Evolutionary conservation across 2,329 filamentous ascomycete species (phyloP), one percentile per base, ranked within the genome.

Genomic region (Alternaria sp.): DNA sequence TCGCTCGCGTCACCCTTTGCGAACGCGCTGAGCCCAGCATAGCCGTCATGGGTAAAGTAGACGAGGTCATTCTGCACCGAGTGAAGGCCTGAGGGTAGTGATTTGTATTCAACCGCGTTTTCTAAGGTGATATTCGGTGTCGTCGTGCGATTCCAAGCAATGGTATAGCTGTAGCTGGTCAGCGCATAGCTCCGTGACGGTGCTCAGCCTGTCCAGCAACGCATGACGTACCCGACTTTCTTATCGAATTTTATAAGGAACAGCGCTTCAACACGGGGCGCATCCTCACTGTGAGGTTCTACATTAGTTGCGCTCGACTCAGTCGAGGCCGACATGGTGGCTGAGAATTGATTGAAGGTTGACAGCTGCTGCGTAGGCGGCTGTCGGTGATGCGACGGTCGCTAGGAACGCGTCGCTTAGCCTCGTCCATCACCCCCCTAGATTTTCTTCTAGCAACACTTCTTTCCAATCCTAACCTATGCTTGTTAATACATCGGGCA

Each of bases 71-170:
- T 88, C 31, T 89, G 83, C 21, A 98, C 92, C 56, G 92, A 90
- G 79, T 99, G 95, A 49, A 97, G 79, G 24, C 95, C 95, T 0
- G 94, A 98, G 2, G 95, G 95, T 45, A 99, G 84, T 61, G 92
- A 96, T 80, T 97, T 98, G 85, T 93, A 99, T 79, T 99, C 95
- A 71, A 97, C 92, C 24, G 90, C 88, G 54, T 92, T 92, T 68
- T 96, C 91, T 48, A 98, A 85, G 78, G 86, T 83, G 79, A 94
- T 84, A 48, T 86, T 88, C 13, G 87, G 83, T 1, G 87, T 79
- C 1, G 87, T 79, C 11, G 89, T 86, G 66, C 86, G 88, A 77
- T 96, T 92, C 95, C 95, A 98, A 34, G 88, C 87, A 73, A 98
- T 90, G 44, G 92, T 96, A 73, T 90, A 90, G 66, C 87, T 89